Evolutionary conservation across 208 protist species (phyloP).

Genomic region (Wallacemonas collosoma): DNA sequence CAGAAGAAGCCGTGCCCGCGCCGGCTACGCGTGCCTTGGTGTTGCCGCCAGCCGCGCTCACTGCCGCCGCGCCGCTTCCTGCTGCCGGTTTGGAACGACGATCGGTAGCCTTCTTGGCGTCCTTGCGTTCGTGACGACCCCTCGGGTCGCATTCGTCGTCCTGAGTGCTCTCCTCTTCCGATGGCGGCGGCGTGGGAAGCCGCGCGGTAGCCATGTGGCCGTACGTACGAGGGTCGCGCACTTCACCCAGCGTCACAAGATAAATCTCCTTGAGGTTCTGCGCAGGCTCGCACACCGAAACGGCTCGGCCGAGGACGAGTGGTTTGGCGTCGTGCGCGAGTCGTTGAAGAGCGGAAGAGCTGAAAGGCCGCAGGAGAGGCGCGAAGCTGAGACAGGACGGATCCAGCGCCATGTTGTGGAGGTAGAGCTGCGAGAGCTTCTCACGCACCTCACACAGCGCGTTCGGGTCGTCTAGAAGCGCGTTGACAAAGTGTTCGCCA

Average conservation of each 20-base stretch:
- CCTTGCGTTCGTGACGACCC: conserved; percentile 14
- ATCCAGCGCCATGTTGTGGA: conserved; percentile 66
- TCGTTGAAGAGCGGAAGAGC: conserved; percentile 39
- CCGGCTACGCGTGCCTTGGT: neutral
- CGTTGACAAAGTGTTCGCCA: conserved; percentile 72
- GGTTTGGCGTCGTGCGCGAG: conserved; percentile 58
- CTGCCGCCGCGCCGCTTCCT: neutral
- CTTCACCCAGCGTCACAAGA: conserved; percentile 59
- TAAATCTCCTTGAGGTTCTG: conserved; percentile 77
- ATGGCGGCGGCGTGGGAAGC: conserved; percentile 38
- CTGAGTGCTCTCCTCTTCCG: conserved; percentile 22
- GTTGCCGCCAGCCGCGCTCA: neutral
- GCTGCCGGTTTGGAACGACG: neutral
- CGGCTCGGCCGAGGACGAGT: conserved; percentile 58
- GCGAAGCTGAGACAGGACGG: conserved; percentile 57
- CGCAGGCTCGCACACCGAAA: conserved; percentile 72
- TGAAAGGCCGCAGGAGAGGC: conserved; percentile 68
- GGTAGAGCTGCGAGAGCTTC: conserved; percentile 50
- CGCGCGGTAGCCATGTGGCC: conserved; percentile 46
- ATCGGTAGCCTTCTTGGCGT: conserved; percentile 14
- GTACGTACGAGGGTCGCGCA: conserved; percentile 74
- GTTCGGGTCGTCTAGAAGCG: conserved; percentile 79
- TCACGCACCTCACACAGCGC: conserved; percentile 67
- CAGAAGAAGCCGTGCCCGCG: neutral
- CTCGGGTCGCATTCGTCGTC: conserved; percentile 24